Base-by-base conservation (phyloP, 257 asterid species). In the Primulina tabacum region DNA sequence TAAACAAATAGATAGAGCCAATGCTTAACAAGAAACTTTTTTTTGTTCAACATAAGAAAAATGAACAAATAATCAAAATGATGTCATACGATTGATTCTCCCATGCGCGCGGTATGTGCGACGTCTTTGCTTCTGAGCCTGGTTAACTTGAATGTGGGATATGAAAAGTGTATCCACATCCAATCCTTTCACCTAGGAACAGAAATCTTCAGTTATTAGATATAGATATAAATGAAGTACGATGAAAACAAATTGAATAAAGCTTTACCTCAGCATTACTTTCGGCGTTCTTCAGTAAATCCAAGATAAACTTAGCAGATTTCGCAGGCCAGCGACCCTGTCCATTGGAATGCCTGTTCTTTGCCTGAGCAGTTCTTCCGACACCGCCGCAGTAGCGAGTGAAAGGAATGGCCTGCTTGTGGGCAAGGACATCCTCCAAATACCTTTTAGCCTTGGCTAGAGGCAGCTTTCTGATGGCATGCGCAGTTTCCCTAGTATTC, bases 401-500 rank as follows among this genome's bases (percentile, higher is more conserved):
- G 83, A 89, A 89, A 32, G 97, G 96, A 11, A 90, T 91, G 37
- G 96, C 97, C 74, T 91, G 96, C 75, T 91, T 91, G 81, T 91
- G 96, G 59, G 85, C 89, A 73, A 91, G 85, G 70, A 91, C 97
- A 64, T 91, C 97, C 80, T 91, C 95, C 78, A 91, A 73, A 59
- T 91, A 91, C 69, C 95, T 85, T 87, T 91, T 91, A 73, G 97
- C 97, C 87, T 91, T 87, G 74, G 7, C 75, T 16, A 91, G 78
- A 67, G 89, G 89, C 72, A 91, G 65, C 87, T 83, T 87, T 60
- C 96, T 78, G 73, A 89, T 70, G 65, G 97, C 95, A 34, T 91
- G 97, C 0, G 95, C 97, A 4, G 97, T 89, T 53, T 91, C 96
- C 72, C 96, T 84, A 1, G 97, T 91, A 76, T 91, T 91, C 97